Conservation (phyloP, 306 rosid genomes). For the Arachis stenosperma region DNA sequence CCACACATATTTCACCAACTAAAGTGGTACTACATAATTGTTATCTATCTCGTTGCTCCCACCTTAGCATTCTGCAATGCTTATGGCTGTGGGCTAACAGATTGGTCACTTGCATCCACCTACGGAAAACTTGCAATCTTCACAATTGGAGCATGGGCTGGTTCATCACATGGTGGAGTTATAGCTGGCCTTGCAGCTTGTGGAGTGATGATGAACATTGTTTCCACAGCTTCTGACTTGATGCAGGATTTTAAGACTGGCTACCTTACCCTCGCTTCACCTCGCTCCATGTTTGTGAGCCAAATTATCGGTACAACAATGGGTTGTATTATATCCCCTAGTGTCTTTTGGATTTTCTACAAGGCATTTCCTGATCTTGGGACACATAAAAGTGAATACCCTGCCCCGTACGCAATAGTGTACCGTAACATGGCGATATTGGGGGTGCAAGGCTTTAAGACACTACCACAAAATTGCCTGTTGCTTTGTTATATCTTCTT, state of each 20-base stretch:
- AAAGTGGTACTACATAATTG: conserved; percentile 55
- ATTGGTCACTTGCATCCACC: conserved; percentile 60
- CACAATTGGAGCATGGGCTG: conserved; percentile 64
- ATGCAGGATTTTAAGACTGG: conserved; percentile 62
- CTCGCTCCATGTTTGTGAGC: conserved; percentile 62
- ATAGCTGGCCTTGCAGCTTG: conserved; percentile 55
- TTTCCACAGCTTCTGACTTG: conserved; percentile 57
- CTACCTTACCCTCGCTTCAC: conserved; percentile 57
- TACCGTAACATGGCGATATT: conserved; percentile 55
- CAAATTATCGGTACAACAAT: conserved; percentile 56
- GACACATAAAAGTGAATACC: conserved; percentile 42
- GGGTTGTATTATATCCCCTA: conserved; percentile 59
- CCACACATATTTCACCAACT: conserved; percentile 54
- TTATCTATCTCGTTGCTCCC: conserved; percentile 57
- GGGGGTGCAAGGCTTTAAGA: conserved; percentile 51
- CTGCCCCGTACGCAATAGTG: conserved; percentile 46
- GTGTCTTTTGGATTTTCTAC: conserved; percentile 60
- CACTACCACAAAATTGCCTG: conserved; percentile 51
- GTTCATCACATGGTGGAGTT: conserved; percentile 57
- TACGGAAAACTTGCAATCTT: conserved; percentile 61
- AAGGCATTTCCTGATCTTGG: conserved; percentile 57
- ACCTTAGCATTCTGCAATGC: conserved; percentile 63
- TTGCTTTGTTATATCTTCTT: conserved; percentile 51
- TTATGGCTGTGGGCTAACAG: conserved; percentile 57
- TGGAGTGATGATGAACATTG: conserved; percentile 68